Base-by-base conservation (phyloP, 1,284 basidiomycete species). In the Omphalotus olearius region DNA sequence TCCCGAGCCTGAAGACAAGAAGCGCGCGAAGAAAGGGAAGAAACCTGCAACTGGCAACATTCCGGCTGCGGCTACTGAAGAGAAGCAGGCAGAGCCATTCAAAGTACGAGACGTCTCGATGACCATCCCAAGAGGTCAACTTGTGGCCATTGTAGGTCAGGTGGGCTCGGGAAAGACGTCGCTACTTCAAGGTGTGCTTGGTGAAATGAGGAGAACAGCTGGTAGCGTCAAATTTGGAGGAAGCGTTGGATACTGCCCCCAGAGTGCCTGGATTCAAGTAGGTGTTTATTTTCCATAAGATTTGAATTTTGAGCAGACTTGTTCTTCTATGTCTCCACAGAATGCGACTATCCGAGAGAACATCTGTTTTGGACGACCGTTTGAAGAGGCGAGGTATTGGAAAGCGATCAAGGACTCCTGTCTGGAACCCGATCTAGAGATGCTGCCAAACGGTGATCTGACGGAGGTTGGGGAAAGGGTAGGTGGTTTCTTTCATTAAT, bases 391-490 rank as follows among this genome's bases (percentile, higher is more conserved):
- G 43, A 76, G 80, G 30, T 95, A 93, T 64, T 87, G 85, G 85
- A 79, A 79, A 37, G 90, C 85, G 1, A 72, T 94, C 16, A 73
- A 74, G 10, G 83, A 88, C 61, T 79, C 89, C 0, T 92, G 86
- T 61, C 72, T 95, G 25, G 83, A 86, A 57, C 78, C 83, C 2
- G 91, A 95, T 69, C 70, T 95, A 20, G 86, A 87, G 40, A 81
- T 93, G 69, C 74, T 93, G 36, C 85, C 90, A 1, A 75, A 89
- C 54, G 90, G 90, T 3, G 91, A 97, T 62, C 63, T 87, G 56
- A 96, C 93, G 0, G 90, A 93, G 65, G 93, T 96, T 46, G 93
- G 93, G n/a, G 92, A 94, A 68, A 90, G 85, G 69, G 84, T 70
- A 38, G 43, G 30, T 33, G 30, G 25, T 36, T 16, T 45, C 28